Base-by-base conservation (phyloP, 805 yeast species). In the Candida orba region DNA sequence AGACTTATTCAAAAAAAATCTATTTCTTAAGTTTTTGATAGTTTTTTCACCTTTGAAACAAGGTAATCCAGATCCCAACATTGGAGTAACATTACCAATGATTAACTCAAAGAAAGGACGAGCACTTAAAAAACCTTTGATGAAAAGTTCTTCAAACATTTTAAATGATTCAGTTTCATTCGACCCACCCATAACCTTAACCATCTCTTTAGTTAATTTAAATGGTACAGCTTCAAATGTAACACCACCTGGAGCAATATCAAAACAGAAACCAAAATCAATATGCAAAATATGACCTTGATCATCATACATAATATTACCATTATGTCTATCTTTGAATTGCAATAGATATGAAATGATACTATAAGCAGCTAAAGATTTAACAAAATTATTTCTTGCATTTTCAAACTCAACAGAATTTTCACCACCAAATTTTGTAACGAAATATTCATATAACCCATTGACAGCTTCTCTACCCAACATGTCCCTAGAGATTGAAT, bases 191-290 rank as follows among this genome's bases (percentile, higher is more conserved):
- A 93, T 79, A 1, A 93, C 97, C 60, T 79, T 76, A 6, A 93
- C 84, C 99, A 95, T 93, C 59, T 93, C 99, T 54, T 83, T 85
- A 4, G 99, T 93, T 51, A 93, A 75, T 61, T 93, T 93, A 72
- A 93, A 93, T 12, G 99, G 98, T 1, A 95, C 96, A n/a, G 88
- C 95, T 57, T 93, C 99, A 60, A 93, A 95, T 57, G 82, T 87
- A 39, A 93, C 97, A 31, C 99, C 99, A 52, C 99, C 99, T 9
- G 99, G 99, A 30, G 87, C 97, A 63, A 93, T 93, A 67, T 93
- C 99, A 62, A 93, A 95, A 57, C 96, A 90, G 73, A 93, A 93
- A 4, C 99, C 99, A 68, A 93, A 93, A 67, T 93, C 99, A 64
- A 95, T 87, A 64, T 93, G 99, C 49, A 95, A 68, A 48, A 95